Base-by-base conservation (phyloP, 305 asterid species). In the Striga hermonthica region DNA sequence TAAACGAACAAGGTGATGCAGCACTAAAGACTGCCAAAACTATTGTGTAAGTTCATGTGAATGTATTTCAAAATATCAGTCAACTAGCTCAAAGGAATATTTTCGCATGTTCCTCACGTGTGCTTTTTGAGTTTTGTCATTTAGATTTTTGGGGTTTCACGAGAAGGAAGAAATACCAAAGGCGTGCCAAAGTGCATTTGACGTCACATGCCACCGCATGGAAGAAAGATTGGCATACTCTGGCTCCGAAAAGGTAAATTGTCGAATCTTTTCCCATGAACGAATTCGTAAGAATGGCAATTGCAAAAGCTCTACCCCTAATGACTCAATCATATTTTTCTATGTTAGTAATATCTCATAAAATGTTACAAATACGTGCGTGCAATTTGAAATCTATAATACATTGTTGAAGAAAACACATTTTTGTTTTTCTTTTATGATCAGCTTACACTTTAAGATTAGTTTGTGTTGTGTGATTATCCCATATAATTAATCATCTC, bases 21-120 rank as follows among this genome's bases (percentile, higher is more conserved):
- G 90, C 96, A 15, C 35, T 56, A n/a, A 83, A 74, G 70, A 80
- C 97, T n/a, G 95, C 95, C 75, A 90, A 86, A 78, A 88, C 95
- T 60, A 88, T 93, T 43, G 50, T 83, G 99, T 90, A 83, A 80
- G 91, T 78, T 66, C 11, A 35, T 45, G 43, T 31, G n/a, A 66
- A 54, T 22, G 31, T 22, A 22, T 22, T 22, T 22, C 2, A 22
- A 22, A 22, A 22, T 22, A 22, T 22, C 31, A 2, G 31, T 0
- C 31, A 22, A 22, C 31, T 22, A 22, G 31, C 31, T 22, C 31
- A 22, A 22, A 2, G 31, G 31, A 22, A 22, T 22, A 22, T 22
- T 22, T 22, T 22, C 31, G 2, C 31, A 22, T 22, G 31, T 22
- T 22, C 31, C 31, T 22, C 31, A 22, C 31, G 31, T 22, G 31